Percentiles rank a stretch among this genome's conserved stretches.
Evolutionary conservation across 2,329 filamentous ascomycete genomes (phyloP).

Genomic region (Plenodomus tracheiphilus): DNA sequence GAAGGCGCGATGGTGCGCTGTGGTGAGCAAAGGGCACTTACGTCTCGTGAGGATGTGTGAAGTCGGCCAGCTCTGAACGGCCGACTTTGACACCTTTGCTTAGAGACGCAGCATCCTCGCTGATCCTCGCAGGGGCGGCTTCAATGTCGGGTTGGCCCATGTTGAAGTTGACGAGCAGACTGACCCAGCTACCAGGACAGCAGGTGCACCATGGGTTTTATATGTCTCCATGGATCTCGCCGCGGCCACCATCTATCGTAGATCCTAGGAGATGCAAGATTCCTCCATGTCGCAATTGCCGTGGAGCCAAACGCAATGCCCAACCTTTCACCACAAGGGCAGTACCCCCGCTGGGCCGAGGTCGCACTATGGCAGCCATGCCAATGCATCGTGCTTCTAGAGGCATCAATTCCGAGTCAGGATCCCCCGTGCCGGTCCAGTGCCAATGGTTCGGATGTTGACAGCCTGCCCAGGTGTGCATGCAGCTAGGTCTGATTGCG

Average conservation of each 20-base stretch:
- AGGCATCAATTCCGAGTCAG: not conserved
- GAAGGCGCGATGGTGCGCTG: not conserved
- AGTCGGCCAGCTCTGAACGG: constrained; percentile 31
- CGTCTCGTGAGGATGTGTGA: constrained; percentile 50
- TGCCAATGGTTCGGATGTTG: not conserved
- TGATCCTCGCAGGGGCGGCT: constrained; percentile 18
- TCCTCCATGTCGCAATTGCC: constrained; percentile 27
- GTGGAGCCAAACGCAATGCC: constrained; percentile 8
- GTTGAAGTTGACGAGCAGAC: not conserved
- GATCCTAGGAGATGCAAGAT: not conserved
- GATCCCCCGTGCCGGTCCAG: not conserved
- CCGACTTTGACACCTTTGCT: constrained; percentile 29
- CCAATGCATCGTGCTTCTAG: not conserved
- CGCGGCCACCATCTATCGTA: not conserved
- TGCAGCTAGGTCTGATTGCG: constrained; percentile 3
- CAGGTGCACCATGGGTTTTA: not conserved
- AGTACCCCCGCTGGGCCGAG: constrained; percentile 3
- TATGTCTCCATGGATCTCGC: not conserved
- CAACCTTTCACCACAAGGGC: not conserved
- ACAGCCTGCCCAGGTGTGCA: not conserved
- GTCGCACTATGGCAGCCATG: not conserved
- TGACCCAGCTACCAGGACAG: not conserved
- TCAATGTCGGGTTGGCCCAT: constrained; percentile 33
- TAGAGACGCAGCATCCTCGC: constrained; percentile 29
- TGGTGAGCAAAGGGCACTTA: constrained; percentile 38